Evolutionary conservation across 2,329 filamentous ascomycete genomes (phyloP), one percentile per base, ranked within the genome.

Genomic region (Setomelanomma holmii): DNA sequence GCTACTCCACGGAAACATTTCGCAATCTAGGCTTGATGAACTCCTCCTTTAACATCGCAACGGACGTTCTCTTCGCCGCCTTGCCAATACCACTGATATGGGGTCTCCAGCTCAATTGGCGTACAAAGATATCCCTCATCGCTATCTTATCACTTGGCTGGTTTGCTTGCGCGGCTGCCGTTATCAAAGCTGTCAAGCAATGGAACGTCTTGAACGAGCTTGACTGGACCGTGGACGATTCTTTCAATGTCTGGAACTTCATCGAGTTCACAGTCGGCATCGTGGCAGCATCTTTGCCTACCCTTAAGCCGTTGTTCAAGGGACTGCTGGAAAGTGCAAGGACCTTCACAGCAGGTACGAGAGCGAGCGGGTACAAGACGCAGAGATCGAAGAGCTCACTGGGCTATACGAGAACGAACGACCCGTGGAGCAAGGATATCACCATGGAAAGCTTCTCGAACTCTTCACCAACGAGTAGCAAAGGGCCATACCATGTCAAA

Each of bases 21-120:
- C 73, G 68, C n/a, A 68, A 72, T 22, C 71, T 82, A 20, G 79
- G 77, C 12, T 61, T 82, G n/a, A 75, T 78, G 61, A 80, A 81
- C 63, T 78, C 76, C 60, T 65, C 69, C 22, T 65, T 78, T 47
- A 77, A 75, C 43, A 76, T 77, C 49, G 34, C 67, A 5, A 78
- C 75, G 10, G 75, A 78, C 47, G 61, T 75, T 14, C 60, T 78
- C 4, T 75, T 80, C 45, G 77, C 78, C 0, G 58, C 72, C 0
- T 50, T 79, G 1, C 78, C 78, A 0, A 69, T 80, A 14, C 76
- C 76, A 0, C 70, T 80, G 38, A 73, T 80, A 27, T 69, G 76
- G 64, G 72, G 70, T 22, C 69, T 80, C 1, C 74, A 78, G 47
- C 68, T 80, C 56, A 78, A 78, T 58, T 52, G 61, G 3, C 73